A percentile compares a stretch with the other conserved stretches of the same genome.
phyloP scores from a whole-genome alignment of 495 filamentous ascomycete species.

The Parachaetomium inaequale region DNA sequence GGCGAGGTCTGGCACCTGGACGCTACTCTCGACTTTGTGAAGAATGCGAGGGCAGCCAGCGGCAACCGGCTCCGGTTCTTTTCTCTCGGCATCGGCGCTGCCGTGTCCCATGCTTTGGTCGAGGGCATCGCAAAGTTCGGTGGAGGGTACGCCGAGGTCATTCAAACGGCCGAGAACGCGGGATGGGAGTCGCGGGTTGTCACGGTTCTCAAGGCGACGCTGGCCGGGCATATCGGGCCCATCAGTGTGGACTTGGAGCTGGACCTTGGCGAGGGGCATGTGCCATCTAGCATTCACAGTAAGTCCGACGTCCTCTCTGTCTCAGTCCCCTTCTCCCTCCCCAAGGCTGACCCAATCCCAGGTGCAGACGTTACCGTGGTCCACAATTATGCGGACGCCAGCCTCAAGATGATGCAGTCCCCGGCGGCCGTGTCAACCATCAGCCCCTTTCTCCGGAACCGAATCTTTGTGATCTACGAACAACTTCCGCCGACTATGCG shows the following conservation, averaged over 20 bases:
- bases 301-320: too few relatives aligned
- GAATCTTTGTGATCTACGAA: too few relatives aligned
- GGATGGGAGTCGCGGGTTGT: conserved; percentile 21
- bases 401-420: too few relatives aligned
- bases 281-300: too few relatives aligned
- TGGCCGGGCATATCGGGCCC: conserved; percentile 15
- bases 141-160: conserved; percentile 19
- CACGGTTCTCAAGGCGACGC: conserved; percentile 15
- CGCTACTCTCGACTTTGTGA: conserved; percentile 10
- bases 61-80: conserved; percentile 20
- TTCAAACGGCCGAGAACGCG: not conserved
- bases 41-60: not conserved
- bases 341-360: too few relatives aligned
- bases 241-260: not conserved
- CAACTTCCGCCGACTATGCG: too few relatives aligned
- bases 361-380: too few relatives aligned
- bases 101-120: conserved; percentile 19
- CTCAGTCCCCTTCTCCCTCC: too few relatives aligned
- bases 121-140: conserved; percentile 20
- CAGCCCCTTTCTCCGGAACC: too few relatives aligned
- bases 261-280: too few relatives aligned
- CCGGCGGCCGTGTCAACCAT: too few relatives aligned
- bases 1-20: conserved; percentile 19
- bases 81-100: conserved; percentile 14
- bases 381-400: too few relatives aligned